These are phyloP conservation scores for Noccaea caerulescens DNA, from an alignment of 345 rosid species.

Conservation along the genomic window DNA sequence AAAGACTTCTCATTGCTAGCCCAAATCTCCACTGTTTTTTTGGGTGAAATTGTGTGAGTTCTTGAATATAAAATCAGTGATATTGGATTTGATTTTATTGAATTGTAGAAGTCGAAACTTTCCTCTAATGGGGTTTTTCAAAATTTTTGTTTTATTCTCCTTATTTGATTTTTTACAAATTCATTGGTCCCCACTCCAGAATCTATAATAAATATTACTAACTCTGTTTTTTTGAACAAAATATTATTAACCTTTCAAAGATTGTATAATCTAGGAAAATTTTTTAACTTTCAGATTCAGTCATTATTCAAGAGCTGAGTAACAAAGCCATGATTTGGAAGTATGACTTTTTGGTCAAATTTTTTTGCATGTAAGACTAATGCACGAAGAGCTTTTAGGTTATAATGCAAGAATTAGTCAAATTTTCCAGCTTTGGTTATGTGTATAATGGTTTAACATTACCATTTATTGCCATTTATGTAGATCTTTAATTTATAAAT, in stretches of 20 bases:
- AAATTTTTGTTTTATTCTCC: too few species aligned
- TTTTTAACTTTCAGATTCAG: neutral
- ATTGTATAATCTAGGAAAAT: neutral
- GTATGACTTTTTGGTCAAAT: slow-evolving; percentile 21
- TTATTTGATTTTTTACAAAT: too few species aligned
- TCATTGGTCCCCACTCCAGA: too few species aligned
- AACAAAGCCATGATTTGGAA: slow-evolving; percentile 33
- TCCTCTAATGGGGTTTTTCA: neutral
- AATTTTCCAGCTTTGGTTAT: slow-evolving; percentile 26
- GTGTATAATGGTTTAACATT: slow-evolving; percentile 30
- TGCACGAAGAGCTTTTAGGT: slow-evolving; percentile 26
- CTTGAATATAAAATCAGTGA: neutral
- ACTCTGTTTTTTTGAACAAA: too few species aligned
- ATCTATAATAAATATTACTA: too few species aligned
- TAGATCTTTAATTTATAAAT: neutral
- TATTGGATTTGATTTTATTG: neutral
- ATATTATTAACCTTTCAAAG: neutral
- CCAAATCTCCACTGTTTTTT: neutral
- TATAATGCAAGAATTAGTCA: slow-evolving; percentile 32
- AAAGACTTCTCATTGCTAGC: neutral
- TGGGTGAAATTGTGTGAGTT: neutral
- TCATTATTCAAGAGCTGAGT: slow-evolving; percentile 15
- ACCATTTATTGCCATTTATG: slow-evolving; percentile 33
- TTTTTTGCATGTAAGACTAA: slow-evolving; percentile 35
- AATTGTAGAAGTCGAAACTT: neutral